Conservation (phyloP, 208 protist species). For the Perkinsela sp. region DNA sequence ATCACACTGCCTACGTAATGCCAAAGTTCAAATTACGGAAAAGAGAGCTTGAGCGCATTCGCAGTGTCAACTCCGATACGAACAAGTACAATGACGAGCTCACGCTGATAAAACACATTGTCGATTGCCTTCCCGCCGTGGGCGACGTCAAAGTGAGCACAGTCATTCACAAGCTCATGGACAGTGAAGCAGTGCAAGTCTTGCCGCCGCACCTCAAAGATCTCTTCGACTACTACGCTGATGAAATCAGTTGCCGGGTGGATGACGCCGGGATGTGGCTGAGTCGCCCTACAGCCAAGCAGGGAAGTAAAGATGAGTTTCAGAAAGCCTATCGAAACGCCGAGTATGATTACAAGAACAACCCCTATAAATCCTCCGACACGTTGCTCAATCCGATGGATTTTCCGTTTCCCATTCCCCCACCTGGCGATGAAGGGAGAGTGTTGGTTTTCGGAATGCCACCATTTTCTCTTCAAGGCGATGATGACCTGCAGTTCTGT, state of each 20-base stretch:
- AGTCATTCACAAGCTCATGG: constrained; percentile 1
- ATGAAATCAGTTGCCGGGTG: neutral
- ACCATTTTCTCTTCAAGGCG: neutral
- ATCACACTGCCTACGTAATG: neutral
- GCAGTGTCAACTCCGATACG: neutral
- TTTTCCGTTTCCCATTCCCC: neutral
- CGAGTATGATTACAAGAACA: neutral
- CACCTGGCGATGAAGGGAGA: neutral
- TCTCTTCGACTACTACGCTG: neutral
- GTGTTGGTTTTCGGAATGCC: neutral
- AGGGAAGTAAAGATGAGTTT: neutral
- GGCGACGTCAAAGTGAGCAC: neutral
- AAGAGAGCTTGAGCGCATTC: neutral
- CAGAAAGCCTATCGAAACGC: neutral
- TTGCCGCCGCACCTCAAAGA: neutral
- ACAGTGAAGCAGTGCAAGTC: neutral
- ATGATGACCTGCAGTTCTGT: neutral
- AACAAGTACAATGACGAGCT: neutral
- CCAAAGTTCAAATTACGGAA: neutral
- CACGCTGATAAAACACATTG: neutral
- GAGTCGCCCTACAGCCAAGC: neutral
- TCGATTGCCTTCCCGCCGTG: neutral
- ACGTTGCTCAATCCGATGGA: neutral
- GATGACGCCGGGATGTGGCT: neutral
- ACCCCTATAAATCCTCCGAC: neutral